Evolutionary conservation across 768 basidiomycete genomes (phyloP).

Genomic region (Tulasnella calospora): DNA sequence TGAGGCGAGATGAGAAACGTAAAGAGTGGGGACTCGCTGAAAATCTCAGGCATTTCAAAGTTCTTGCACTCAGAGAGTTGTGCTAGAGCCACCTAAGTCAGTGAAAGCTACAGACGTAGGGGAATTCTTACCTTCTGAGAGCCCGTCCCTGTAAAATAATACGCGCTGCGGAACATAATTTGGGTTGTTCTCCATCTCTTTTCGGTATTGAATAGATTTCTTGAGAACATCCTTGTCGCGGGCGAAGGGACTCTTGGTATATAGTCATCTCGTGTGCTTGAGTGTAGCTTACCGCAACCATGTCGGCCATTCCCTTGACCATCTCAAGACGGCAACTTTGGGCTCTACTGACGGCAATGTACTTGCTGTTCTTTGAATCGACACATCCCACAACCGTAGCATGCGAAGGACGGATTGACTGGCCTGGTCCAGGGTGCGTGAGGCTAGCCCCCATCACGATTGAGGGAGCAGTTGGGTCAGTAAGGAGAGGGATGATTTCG

Average conservation of each 20-base stretch:
- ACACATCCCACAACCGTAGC: constrained; percentile 78
- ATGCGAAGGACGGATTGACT: constrained; percentile 74
- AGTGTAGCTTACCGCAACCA: not conserved
- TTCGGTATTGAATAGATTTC: constrained; percentile 24
- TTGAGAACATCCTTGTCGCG: constrained; percentile 12
- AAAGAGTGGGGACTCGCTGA: constrained; percentile 40
- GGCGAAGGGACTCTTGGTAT: not conserved
- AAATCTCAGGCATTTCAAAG: constrained; percentile 50
- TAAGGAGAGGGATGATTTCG: constrained; percentile 56
- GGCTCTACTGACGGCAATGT: constrained; percentile 54
- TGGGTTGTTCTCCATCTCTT: constrained; percentile 14
- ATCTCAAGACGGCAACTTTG: constrained; percentile 70
- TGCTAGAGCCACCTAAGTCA: not conserved
- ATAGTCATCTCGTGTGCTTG: no score
- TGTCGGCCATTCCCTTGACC: constrained; percentile 38
- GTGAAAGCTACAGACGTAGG: not conserved
- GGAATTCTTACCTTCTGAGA: constrained; percentile 23
- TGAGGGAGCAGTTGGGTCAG: constrained; percentile 67
- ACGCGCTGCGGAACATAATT: constrained; percentile 7
- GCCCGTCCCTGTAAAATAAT: constrained; percentile 26
- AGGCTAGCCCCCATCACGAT: constrained; percentile 58
- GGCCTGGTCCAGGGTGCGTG: constrained; percentile 68
- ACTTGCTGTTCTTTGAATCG: constrained; percentile 70
- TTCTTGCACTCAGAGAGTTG: constrained; percentile 32
- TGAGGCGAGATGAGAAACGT: not conserved